Base-by-base conservation (phyloP, 192 early-diverging fungal genomes). In the Pilaira anomala region DNA sequence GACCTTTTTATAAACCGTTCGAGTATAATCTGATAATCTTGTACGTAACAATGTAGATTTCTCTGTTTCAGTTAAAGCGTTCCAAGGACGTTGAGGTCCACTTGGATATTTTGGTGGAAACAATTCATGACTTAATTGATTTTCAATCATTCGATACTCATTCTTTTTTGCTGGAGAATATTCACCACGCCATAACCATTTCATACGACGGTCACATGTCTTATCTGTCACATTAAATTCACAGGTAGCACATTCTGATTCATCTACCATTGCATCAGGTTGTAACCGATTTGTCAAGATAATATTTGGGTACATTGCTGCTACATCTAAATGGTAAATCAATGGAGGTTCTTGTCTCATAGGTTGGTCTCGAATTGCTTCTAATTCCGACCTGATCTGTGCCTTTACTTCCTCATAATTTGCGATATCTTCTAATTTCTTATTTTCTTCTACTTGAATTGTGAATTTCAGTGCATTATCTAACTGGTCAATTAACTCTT, bases 301-400 rank as follows among this genome's bases (percentile, higher is more conserved):
- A 62, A 99, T 99, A 68, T 99, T 99, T 16, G 97, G 97, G 61
- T 96, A 96, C 97, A 99, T 99, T 22, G 97, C 97, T 0, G 93
- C 97, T n/a, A 99, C 97, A 76, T 99, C 97, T 80, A 99, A 86
- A 64, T 99, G 97, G 73, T 99, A 99, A 49, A 99, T 91, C 2
- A 90, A 77, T 1, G 97, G 97, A 26, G 82, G 76, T 57, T 93
- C 93, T 30, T 72, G 72, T 1, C 91, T 86, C 41, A 84, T 85
- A 8, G 95, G 94, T 16, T 69, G 70, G 53, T 96, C 92, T n/a
- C 89, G 80, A n/a, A 99, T 73, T 12, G 86, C 82, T 53, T 74
- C 73, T 8, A 99, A 77, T 8, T 81, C 68, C 4, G 51, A 61
- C 5, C 89, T 73, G 44, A 97, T 96, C 40, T 79, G 65, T 18